Conservation (phyloP, 1,284 basidiomycete species). For the Retiboletus flavoniger region DNA sequence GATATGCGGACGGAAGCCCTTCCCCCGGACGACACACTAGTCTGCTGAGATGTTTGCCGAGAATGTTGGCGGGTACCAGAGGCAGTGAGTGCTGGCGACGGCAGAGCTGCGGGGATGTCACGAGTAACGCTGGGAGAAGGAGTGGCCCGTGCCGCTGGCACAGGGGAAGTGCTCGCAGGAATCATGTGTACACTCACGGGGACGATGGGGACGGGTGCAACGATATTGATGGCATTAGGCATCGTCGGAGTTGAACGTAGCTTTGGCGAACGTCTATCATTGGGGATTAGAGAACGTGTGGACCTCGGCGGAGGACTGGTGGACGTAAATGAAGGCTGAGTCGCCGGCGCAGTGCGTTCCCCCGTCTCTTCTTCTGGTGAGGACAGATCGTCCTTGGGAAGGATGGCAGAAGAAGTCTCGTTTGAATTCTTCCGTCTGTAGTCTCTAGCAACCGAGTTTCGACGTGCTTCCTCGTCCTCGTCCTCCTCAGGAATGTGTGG, state of each 20-base stretch:
- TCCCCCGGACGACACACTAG: constrained; percentile 30
- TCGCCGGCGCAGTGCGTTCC: constrained; percentile 45
- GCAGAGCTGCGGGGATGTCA: constrained; percentile 29
- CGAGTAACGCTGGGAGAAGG: constrained; percentile 20
- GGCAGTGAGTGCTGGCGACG: constrained; percentile 43
- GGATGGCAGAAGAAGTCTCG: constrained; percentile 19
- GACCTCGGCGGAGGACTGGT: constrained; percentile 23
- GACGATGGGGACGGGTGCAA: constrained; percentile 24
- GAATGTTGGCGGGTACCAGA: constrained; percentile 26
- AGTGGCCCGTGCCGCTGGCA: constrained; percentile 15
- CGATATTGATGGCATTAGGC: constrained; percentile 20
- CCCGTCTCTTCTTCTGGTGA: constrained; percentile 39
- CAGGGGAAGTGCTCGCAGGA: constrained; percentile 17
- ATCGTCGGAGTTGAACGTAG: constrained; percentile 17
- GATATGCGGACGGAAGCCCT: constrained; percentile 11
- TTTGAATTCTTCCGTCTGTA: constrained; percentile 17
- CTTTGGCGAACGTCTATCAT: constrained; percentile 21
- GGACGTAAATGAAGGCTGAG: constrained; percentile 41
- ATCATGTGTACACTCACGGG: constrained; percentile 21
- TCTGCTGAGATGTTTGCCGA: constrained; percentile 37
- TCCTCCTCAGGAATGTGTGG: constrained; percentile 67
- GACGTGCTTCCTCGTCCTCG: constrained; percentile 44
- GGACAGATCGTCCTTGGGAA: constrained; percentile 27
- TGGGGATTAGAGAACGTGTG: constrained; percentile 24
- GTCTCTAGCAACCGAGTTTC: constrained; percentile 18